Evolutionary conservation across 495 filamentous ascomycete species (phyloP), one percentile per base, ranked within the genome.

Genomic region (Bathelium albidoporum): DNA sequence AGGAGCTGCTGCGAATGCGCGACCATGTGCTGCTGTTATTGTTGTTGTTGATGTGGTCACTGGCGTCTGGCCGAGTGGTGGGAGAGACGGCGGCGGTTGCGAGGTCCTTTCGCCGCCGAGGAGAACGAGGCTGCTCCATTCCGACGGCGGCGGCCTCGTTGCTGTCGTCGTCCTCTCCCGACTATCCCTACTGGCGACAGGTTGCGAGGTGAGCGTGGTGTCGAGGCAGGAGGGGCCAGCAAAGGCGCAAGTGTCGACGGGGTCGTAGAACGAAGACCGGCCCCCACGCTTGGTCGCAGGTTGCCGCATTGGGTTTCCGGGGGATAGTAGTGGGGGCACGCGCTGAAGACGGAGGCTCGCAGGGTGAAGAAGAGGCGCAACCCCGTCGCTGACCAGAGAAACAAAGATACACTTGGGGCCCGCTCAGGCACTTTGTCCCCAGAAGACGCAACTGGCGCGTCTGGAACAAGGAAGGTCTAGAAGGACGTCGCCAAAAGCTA

Each of bases 81-180:
- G 49, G 49, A 55, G 49, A 55, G 7, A 55, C 49, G 49, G 12
- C 49, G 24, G 12, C 26, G 49, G 49, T 29, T 26, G 49, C 20
- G 24, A 55, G 26, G 49, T 55, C 49, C 24, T 55, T 55, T 20
- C 22, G 49, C 49, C 49, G 49, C 49, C 49, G 26, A 20, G 49
- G 49, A 55, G 49, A 55, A 55, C 24, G 49, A 55, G 49, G 49
- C 49, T 55, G 49, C 49, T 26, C 49, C 49, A 55, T 55, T 11
- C 22, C 49, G 20, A 24, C 49, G 26, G 26, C 49, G 22, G 16
- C 10, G 20, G 3, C 49, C 49, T 24, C 12, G 22, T 55, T 28
- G 26, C 49, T 16, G 22, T 24, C 9, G 24, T 11, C 24, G 7
- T 55, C 49, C 49, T 20, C 20, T 29, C 22, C 9, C 49, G 22